Evolutionary conservation across 495 filamentous ascomycete genomes (phyloP).

Genomic region (Aspergillus kassunensis): DNA sequence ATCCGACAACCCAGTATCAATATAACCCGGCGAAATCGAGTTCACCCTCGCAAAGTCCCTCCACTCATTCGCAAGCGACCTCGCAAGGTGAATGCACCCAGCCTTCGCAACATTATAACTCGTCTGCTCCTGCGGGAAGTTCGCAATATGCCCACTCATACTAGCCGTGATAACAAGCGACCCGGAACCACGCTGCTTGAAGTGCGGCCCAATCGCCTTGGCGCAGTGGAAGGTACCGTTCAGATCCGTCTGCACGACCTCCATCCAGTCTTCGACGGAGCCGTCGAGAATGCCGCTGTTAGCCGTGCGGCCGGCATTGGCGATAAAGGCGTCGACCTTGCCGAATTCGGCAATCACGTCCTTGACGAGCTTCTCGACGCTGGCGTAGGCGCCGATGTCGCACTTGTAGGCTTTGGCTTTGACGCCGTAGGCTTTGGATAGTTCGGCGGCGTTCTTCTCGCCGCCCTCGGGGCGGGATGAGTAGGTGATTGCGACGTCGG

Average conservation of each 20-base stretch:
- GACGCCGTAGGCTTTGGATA: constrained; percentile 55
- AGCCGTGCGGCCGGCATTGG: constrained; percentile 65
- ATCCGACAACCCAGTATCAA: constrained; percentile 73
- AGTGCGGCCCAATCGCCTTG: constrained; percentile 60
- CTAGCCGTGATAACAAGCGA: constrained; percentile 60
- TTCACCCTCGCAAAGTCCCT: constrained; percentile 73
- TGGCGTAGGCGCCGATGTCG: constrained; percentile 48
- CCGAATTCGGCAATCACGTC: constrained; percentile 59
- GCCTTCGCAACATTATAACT: constrained; percentile 81
- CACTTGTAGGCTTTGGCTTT: constrained; percentile 66
- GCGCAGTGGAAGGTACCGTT: constrained; percentile 67
- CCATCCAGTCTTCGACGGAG: constrained; percentile 60
- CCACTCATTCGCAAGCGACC: constrained; percentile 71
- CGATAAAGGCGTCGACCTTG: constrained; percentile 63
- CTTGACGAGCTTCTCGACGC: constrained; percentile 46
- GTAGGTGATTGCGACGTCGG: constrained; percentile 66
- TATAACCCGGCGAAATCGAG: constrained; percentile 72
- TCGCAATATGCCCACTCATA: constrained; percentile 73
- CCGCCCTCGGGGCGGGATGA: constrained; percentile 56
- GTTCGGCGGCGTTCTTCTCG: constrained; percentile 62
- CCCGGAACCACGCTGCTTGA: constrained; percentile 58
- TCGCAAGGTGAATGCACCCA: constrained; percentile 49
- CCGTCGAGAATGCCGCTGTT: constrained; percentile 60
- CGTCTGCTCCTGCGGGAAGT: constrained; percentile 75
- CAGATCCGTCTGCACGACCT: constrained; percentile 63